Evolutionary conservation across 2,329 filamentous ascomycete species (phyloP).

Genomic region (Alternaria ethzedia): DNA sequence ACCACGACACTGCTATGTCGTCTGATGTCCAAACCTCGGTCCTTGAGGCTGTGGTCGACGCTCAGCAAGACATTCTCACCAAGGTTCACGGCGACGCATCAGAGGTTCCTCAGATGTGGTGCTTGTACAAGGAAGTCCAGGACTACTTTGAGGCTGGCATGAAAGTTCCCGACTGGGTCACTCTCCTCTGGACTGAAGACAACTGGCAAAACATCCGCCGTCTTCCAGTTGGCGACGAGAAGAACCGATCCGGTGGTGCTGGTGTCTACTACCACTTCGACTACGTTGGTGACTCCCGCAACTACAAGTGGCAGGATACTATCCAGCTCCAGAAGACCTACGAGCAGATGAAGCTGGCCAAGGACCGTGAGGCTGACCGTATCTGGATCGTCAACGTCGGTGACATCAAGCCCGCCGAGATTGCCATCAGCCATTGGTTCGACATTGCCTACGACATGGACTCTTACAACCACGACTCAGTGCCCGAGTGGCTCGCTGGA

Average conservation of each 20-base stretch:
- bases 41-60: constrained; percentile 65
- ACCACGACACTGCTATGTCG: constrained; percentile 69
- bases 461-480: constrained; percentile 62
- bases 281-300: constrained; percentile 66
- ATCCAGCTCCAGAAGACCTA: constrained; percentile 69
- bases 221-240: constrained; percentile 66
- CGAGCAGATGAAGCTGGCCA: constrained; percentile 69
- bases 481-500: constrained; percentile 61
- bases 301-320: constrained; percentile 68
- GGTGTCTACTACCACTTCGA: constrained; percentile 72
- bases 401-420: constrained; percentile 69
- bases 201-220: constrained; percentile 71
- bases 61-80: constrained; percentile 65
- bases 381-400: constrained; percentile 74
- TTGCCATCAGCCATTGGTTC: constrained; percentile 71
- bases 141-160: constrained; percentile 71
- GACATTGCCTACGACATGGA: constrained; percentile 71
- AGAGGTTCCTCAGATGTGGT: constrained; percentile 72
- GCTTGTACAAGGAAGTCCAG: constrained; percentile 76
- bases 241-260: constrained; percentile 64
- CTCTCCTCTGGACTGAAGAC: constrained; percentile 72
- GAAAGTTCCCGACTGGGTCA: constrained; percentile 68
- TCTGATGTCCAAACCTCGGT: constrained; percentile 63
- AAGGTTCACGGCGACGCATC: constrained; percentile 61
- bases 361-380: constrained; percentile 63